Percentiles rank a stretch among this genome's conserved stretches.
These are phyloP conservation scores for Lasiodiplodia sp. DNA, from an alignment of 2,329 filamentous ascomycete genomes.

Conservation along the genomic window DNA sequence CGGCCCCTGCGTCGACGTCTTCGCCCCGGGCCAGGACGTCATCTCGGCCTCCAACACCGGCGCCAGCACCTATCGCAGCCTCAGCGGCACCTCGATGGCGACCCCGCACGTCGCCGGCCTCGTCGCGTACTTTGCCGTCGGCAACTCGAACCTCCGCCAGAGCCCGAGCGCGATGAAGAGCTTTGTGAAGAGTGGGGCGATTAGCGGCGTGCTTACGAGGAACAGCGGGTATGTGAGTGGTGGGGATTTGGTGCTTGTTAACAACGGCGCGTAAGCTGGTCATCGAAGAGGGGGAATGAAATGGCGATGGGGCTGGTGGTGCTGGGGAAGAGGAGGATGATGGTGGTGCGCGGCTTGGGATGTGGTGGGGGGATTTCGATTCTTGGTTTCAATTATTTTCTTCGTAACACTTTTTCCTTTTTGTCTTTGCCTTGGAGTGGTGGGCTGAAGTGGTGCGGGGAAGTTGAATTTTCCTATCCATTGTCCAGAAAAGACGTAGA, in stretches of 20 bases:
- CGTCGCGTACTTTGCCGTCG: slow-evolving; percentile 35
- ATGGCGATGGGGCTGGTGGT: neutral
- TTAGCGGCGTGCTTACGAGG: neutral
- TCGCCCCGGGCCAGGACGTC: slow-evolving; percentile 47
- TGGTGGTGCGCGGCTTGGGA: no score
- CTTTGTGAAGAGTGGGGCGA: neutral
- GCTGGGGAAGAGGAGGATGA: neutral
- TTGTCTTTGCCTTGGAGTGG: neutral
- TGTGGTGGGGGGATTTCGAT: no score
- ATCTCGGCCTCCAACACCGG: slow-evolving; percentile 56
- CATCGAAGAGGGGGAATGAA: no score
- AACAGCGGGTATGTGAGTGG: neutral
- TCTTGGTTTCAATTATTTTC: neutral
- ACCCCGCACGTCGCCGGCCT: slow-evolving; percentile 38
- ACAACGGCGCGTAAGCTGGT: neutral
- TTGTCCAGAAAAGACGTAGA: no score
- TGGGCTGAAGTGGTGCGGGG: no score
- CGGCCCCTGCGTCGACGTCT: slow-evolving; percentile 48
- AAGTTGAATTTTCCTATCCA: no score
- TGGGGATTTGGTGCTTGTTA: neutral
- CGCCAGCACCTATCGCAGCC: slow-evolving; percentile 31
- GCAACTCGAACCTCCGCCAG: neutral
- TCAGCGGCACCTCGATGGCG: slow-evolving; percentile 36
- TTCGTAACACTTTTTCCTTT: neutral
- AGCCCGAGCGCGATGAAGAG: neutral